Conservation (phyloP, 2,329 filamentous ascomycete species). For the Talaromyces sp. region DNA sequence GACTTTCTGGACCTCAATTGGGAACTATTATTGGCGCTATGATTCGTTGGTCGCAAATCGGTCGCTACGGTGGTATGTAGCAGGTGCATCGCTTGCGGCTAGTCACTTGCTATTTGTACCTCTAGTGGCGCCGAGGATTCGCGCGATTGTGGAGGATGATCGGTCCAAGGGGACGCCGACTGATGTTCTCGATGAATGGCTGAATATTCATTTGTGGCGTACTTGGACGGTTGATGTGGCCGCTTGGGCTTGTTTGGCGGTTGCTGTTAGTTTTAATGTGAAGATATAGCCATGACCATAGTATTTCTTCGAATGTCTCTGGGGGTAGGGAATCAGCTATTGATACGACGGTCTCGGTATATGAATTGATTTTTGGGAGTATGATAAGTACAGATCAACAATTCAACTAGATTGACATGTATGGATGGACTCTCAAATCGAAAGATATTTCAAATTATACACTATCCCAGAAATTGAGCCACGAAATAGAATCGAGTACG, state of each 20-base stretch:
- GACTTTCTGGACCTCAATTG: constrained; percentile 13
- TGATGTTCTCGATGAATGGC: constrained; percentile 6
- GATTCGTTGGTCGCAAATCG: constrained; percentile 1
- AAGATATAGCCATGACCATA: background rate
- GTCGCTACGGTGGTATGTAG: constrained; percentile 14
- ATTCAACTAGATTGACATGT: too few species aligned
- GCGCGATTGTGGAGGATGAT: constrained; percentile 8
- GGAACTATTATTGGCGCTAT: constrained; percentile 16
- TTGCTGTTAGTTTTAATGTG: constrained; percentile 9
- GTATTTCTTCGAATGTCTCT: background rate
- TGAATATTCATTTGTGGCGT: constrained; percentile 6
- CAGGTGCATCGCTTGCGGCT: constrained; percentile 3
- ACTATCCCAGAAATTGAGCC: too few species aligned
- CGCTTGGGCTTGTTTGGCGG: constrained; percentile 11
- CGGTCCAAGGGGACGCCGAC: constrained; percentile 1
- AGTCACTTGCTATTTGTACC: constrained; percentile 16
- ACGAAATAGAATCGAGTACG: too few species aligned
- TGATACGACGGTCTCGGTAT: background rate
- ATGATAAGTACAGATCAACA: too few species aligned
- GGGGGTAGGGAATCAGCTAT: too few species aligned
- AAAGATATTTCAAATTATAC: too few species aligned
- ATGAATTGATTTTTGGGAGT: too few species aligned
- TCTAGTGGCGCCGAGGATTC: constrained; percentile 4
- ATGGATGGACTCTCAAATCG: too few species aligned
- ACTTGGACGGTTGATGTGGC: constrained; percentile 13